Conservation (phyloP, 805 yeast species). For the Wickerhamiella parazyma region DNA sequence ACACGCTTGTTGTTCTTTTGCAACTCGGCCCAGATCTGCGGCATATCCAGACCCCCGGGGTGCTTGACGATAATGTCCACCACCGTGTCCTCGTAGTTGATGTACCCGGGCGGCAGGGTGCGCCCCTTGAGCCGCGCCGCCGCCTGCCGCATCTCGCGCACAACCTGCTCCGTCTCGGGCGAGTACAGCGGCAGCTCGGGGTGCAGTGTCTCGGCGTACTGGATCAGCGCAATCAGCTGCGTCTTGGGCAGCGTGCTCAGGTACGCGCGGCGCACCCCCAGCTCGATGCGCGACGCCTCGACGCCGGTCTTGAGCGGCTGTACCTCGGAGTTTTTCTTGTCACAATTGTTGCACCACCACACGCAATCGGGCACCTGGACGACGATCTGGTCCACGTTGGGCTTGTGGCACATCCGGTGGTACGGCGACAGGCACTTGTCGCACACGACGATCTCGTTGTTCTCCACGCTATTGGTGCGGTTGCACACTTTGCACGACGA, state of each 20-base stretch:
- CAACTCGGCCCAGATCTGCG: slow-evolving; percentile 17
- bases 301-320: slow-evolving; percentile 28
- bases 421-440: slow-evolving; percentile 30
- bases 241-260: slow-evolving; percentile 27
- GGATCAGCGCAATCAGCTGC: slow-evolving; percentile 29
- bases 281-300: slow-evolving; percentile 24
- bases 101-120: slow-evolving; percentile 10
- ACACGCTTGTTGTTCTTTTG: slow-evolving; percentile 19
- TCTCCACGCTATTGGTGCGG: slow-evolving; percentile 26
- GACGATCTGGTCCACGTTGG: slow-evolving; percentile 28
- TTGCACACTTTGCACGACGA: slow-evolving; percentile 28
- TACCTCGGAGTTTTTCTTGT: slow-evolving; percentile 24
- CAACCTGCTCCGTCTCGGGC: slow-evolving; percentile 26
- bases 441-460: slow-evolving; percentile 29
- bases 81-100: slow-evolving; percentile 24
- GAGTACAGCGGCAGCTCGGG: slow-evolving; percentile 29
- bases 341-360: slow-evolving; percentile 30
- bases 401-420: slow-evolving; percentile 30
- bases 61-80: slow-evolving; percentile 23
- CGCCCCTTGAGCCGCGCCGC: slow-evolving; percentile 16
- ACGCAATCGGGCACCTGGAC: slow-evolving; percentile 30
- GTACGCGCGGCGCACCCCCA: slow-evolving; percentile 28
- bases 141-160: slow-evolving; percentile 25
- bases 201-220: slow-evolving; percentile 27
- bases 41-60: slow-evolving; percentile 19